A percentile compares a stretch with the other conserved stretches of the same genome.
phyloP scores from a whole-genome alignment of 2,329 filamentous ascomycete genomes.

The Fusarium pseudoanthophilum region DNA sequence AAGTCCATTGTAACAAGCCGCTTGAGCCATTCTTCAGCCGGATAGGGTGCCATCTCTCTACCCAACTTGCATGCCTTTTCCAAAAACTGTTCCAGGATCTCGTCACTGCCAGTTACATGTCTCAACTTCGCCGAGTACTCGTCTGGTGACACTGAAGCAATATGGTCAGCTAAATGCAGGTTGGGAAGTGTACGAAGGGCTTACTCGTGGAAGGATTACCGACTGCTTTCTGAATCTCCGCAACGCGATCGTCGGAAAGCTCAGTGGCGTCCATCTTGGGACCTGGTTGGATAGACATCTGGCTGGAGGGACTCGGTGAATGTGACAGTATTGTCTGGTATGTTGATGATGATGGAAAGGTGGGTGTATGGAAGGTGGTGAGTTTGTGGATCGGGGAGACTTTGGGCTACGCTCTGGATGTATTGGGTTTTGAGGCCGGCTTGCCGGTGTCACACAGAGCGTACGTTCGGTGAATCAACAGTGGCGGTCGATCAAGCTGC shows the following conservation, averaged over 20 bases:
- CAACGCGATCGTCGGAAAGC: rapidly evolving
- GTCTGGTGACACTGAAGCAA: neutral
- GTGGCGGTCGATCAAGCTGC: too few relatives aligned
- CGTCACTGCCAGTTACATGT: neutral
- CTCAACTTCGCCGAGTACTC: neutral
- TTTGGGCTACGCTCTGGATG: too few relatives aligned
- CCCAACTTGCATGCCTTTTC: neutral
- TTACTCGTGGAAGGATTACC: neutral
- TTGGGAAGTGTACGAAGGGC: rapidly evolving
- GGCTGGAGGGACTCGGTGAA: neutral
- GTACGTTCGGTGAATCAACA: too few relatives aligned
- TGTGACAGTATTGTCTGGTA: neutral
- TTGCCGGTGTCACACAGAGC: too few relatives aligned
- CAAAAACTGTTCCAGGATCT: neutral
- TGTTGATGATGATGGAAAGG: neutral
- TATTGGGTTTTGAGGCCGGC: too few relatives aligned
- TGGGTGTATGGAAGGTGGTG: rapidly evolving
- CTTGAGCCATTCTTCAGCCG: neutral
- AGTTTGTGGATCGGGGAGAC: neutral
- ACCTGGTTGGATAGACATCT: neutral
- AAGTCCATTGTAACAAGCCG: neutral
- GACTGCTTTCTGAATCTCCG: neutral
- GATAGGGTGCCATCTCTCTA: too few relatives aligned
- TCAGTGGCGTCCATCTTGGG: neutral
- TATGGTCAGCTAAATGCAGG: neutral